Conservation (phyloP, 1,284 basidiomycete genomes). For the Puccinia novopanici region DNA sequence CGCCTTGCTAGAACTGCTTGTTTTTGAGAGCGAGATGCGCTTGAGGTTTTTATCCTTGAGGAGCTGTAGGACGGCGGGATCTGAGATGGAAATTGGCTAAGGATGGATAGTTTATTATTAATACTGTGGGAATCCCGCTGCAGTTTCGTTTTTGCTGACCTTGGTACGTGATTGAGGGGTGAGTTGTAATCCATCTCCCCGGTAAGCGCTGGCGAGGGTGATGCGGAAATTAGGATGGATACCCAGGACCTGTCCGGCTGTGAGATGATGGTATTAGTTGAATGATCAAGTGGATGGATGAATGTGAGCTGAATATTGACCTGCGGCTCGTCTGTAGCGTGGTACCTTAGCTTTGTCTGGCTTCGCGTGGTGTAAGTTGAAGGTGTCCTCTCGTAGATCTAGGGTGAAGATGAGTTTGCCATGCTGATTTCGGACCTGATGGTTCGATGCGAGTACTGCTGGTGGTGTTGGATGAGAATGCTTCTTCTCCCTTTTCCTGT, state of each 20-base stretch:
- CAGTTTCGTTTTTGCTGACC: not conserved
- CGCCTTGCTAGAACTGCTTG: not conserved
- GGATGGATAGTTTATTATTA: not conserved
- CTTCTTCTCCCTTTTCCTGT: not conserved
- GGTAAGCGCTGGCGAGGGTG: constrained; percentile 33
- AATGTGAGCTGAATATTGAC: not conserved
- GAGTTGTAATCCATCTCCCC: constrained; percentile 44
- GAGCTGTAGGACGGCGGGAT: constrained; percentile 39
- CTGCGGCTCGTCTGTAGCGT: constrained; percentile 39
- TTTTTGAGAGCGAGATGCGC: constrained; percentile 25
- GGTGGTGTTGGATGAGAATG: not conserved
- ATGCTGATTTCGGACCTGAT: not conserved
- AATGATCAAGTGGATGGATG: not conserved
- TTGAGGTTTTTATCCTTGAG: constrained; percentile 46
- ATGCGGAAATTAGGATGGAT: constrained; percentile 24
- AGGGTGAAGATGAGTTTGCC: constrained; percentile 23
- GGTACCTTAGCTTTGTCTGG: constrained; percentile 38
- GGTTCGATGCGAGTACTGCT: not conserved
- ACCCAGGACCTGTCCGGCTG: constrained; percentile 36
- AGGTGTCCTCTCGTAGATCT: constrained; percentile 42
- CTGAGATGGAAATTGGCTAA: constrained; percentile 27
- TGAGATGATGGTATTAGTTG: not conserved
- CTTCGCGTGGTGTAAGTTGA: constrained; percentile 38
- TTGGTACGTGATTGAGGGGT: constrained; percentile 20
- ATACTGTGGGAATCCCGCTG: not conserved